Percentiles rank a stretch among this genome's conserved stretches.
Conservation (phyloP, 768 basidiomycete genomes). For the Kwoniella shandongensis region DNA sequence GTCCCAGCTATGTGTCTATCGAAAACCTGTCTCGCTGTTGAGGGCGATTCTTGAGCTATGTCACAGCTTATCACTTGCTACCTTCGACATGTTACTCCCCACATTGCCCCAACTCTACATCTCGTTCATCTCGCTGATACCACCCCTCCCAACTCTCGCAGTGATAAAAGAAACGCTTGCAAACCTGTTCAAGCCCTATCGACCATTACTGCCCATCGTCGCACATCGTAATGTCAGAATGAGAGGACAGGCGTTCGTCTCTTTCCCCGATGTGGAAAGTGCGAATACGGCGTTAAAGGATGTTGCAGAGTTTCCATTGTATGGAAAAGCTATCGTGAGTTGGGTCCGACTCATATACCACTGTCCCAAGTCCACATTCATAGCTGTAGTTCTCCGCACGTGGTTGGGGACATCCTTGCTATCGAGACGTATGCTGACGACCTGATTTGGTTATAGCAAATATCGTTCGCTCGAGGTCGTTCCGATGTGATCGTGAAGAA, state of each 20-base stretch:
- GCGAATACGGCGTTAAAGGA: slow-evolving; percentile 89
- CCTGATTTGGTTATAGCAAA: slow-evolving; percentile 64
- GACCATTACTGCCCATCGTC: slow-evolving; percentile 89
- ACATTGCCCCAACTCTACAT: too few relatives aligned
- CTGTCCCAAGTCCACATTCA: too few relatives aligned
- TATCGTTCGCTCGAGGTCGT: slow-evolving; percentile 83
- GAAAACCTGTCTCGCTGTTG: too few relatives aligned
- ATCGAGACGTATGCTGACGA: too few relatives aligned
- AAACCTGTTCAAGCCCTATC: slow-evolving; percentile 89
- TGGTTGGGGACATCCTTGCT: too few relatives aligned
- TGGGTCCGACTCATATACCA: too few relatives aligned
- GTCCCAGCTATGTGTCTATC: too few relatives aligned
- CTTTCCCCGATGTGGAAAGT: slow-evolving; percentile 75
- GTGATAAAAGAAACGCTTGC: slow-evolving; percentile 85
- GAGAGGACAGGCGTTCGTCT: slow-evolving; percentile 98
- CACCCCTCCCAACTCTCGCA: slow-evolving; percentile 40
- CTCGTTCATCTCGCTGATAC: background rate
- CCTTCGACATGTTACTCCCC: too few relatives aligned
- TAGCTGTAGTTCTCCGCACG: too few relatives aligned
- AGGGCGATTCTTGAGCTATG: too few relatives aligned
- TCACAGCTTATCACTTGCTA: too few relatives aligned
- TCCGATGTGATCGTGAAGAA: slow-evolving; percentile 87
- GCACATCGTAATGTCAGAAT: slow-evolving; percentile 93
- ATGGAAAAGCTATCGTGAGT: slow-evolving; percentile 91
- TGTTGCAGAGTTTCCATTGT: slow-evolving; percentile 88